Evolutionary conservation across 1,139 yeast species (phyloP), one percentile per base, ranked within the genome.

Genomic region (Meyerozyma carpophila): DNA sequence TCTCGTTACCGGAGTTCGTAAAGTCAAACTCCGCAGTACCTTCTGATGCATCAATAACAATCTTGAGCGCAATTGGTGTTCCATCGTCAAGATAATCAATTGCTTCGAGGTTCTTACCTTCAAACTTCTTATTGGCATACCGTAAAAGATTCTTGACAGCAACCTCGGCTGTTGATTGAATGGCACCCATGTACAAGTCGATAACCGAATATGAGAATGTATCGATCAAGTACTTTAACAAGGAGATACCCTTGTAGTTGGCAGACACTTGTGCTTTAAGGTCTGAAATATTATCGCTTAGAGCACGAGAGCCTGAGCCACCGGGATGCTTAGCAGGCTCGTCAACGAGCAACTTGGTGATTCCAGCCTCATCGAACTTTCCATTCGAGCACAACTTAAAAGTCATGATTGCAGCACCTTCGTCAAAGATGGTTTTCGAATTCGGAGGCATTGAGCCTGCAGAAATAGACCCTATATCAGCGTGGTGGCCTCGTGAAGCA

Each of bases 1-100:
- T 68, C 56, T 82, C 84, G 2, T 76, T 71, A 3, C 82, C 78
- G 1, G 87, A 78, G 36, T 59, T 66, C 11, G 63, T 63, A 48
- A 71, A 70, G 46, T 71, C 77, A 55, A 71, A 71, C 9, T 61
- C 62, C 1, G 75, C 71, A 37, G 60, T 61, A 3, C 76, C 75
- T 11, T 61, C 51, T 37, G 59, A 58, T 5, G 62, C 59, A 47
- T 70, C 58, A 34, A 70, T 71, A 2, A 58, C 52, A 20, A 71
- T 66, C 8, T 56, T 56, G 39, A 71, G 59, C 0, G 70, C 57
- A 44, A 71, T 68, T 1, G 74, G 62, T 4, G 77, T 70, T 16
- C 77, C 77, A 50, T 71, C 75, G 50, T 71, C 77, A 48, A 71
- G 59, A 47, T 68, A 69, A 44, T 71, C 77, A 16, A 60, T 44